Percentiles rank a stretch among this genome's conserved stretches.
These are phyloP conservation scores for Phytophthora litchii DNA, from an alignment of 352 stramenopile species.

Conservation along the genomic window DNA sequence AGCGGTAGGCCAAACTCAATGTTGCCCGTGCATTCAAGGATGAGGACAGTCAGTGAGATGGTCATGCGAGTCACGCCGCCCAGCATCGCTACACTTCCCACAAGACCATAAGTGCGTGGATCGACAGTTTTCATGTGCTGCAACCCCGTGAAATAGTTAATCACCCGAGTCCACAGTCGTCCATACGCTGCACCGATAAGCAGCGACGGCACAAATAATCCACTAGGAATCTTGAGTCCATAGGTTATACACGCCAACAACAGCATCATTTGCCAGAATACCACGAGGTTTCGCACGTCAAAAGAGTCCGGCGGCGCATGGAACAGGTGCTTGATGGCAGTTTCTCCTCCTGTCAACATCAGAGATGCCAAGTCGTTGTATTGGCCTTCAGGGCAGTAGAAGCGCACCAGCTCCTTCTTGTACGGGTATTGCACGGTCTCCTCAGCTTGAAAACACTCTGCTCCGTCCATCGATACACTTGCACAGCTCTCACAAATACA, in stretches of 20 bases:
- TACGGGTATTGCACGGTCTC: slow-evolving; percentile 81
- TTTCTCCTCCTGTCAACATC: slow-evolving; percentile 95
- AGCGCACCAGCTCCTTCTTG: slow-evolving; percentile 91
- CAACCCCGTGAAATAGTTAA: slow-evolving; percentile 76
- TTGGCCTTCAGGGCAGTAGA: slow-evolving; percentile 94
- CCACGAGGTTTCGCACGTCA: slow-evolving; percentile 71
- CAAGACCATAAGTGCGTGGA: slow-evolving; percentile 94
- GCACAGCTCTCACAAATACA: slow-evolving; percentile 78
- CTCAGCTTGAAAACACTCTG: slow-evolving; percentile 68
- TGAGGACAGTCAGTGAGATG: slow-evolving; percentile 98
- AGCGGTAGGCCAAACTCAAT: slow-evolving; percentile 98
- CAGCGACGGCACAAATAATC: slow-evolving; percentile 96
- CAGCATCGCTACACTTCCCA: slow-evolving; percentile 95
- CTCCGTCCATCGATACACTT: slow-evolving; percentile 50
- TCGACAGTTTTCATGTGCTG: slow-evolving; percentile 71
- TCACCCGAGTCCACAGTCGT: slow-evolving; percentile 85
- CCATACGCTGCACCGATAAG: slow-evolving; percentile 96
- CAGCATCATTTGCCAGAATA: slow-evolving; percentile 78
- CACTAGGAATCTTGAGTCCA: slow-evolving; percentile 95
- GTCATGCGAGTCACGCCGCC: slow-evolving; percentile 98
- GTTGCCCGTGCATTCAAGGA: slow-evolving; percentile 98
- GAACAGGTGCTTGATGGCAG: slow-evolving; percentile 95
- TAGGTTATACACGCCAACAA: slow-evolving; percentile 94
- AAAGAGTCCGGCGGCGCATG: slow-evolving; percentile 86
- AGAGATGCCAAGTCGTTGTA: slow-evolving; percentile 98